Evolutionary conservation across 176 grass and related monocot genomes (phyloP).

Genomic region (Guadua angustifolia): DNA sequence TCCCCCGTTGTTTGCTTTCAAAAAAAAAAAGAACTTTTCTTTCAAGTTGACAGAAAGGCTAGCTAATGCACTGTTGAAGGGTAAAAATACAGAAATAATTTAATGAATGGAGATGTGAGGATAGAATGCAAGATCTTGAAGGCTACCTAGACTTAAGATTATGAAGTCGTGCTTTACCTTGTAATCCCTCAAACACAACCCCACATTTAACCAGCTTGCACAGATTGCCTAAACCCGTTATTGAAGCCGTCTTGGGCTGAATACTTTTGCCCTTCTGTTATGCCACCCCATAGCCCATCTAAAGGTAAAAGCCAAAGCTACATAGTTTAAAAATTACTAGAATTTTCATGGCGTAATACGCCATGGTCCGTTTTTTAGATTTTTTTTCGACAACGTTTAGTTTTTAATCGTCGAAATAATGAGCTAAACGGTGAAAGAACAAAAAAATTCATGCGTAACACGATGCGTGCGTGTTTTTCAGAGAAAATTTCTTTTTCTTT

Average conservation of each 20-base stretch:
- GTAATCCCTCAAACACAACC: constrained; percentile 75
- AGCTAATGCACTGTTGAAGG: constrained; percentile 48
- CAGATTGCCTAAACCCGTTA: constrained; percentile 75
- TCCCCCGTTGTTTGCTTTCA: no score
- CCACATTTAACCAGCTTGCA: constrained; percentile 68
- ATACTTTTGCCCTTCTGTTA: constrained; percentile 76
- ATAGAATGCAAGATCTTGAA: not conserved
- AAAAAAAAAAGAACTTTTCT: no score
- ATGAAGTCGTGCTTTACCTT: constrained; percentile 46
- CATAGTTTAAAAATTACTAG: not conserved
- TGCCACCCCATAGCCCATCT: constrained; percentile 93
- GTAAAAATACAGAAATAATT: not conserved
- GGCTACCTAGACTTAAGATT: not conserved
- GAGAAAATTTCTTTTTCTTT: no score
- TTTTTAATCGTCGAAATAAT: no score
- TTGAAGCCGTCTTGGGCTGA: constrained; percentile 82
- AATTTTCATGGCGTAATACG: no score
- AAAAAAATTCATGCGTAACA: no score
- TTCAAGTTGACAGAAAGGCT: constrained; percentile 41
- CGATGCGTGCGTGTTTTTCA: no score
- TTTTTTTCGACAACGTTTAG: no score
- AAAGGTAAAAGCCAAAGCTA: constrained; percentile 27
- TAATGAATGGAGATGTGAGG: not conserved
- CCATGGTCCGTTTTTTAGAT: no score
- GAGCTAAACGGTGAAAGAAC: no score